Evolutionary conservation across 495 filamentous ascomycete genomes (phyloP).

Genomic region (Penicillium diatomitis): DNA sequence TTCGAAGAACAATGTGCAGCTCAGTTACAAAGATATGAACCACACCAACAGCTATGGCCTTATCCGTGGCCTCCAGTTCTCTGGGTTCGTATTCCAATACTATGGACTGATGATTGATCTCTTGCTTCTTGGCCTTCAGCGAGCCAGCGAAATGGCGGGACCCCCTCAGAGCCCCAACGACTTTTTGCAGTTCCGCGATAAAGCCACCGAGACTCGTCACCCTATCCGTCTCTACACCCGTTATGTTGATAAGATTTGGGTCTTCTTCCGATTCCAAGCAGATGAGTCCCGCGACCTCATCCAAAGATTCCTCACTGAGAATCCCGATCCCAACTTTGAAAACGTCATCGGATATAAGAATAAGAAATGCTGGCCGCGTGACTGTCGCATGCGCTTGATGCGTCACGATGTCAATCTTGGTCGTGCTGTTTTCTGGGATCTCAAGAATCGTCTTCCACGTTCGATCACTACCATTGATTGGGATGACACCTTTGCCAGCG

Average conservation of each 20-base stretch:
- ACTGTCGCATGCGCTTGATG: conserved; percentile 97
- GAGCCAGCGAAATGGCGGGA: conserved; percentile 93
- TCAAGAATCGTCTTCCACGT: conserved; percentile 93
- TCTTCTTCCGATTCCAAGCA: conserved; percentile 86
- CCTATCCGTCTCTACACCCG: conserved; percentile 94
- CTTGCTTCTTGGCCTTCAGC: conserved; percentile 82
- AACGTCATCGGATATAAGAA: conserved; percentile 99
- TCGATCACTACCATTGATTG: conserved; percentile 97
- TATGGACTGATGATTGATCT: conserved; percentile 95
- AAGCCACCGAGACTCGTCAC: conserved; percentile 81
- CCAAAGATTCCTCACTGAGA: conserved; percentile 94
- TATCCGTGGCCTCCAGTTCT: conserved; percentile 96
- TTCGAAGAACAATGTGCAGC: conserved; percentile 97
- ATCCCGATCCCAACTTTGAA: conserved; percentile 98
- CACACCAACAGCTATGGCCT: conserved; percentile 98
- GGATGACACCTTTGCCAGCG: conserved; percentile 99
- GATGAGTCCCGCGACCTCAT: conserved; percentile 96
- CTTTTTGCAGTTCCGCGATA: conserved; percentile 94
- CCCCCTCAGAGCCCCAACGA: conserved; percentile 96
- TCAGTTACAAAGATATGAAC: conserved; percentile 99
- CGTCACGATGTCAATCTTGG: conserved; percentile 98
- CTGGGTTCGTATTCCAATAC: conserved; percentile 98
- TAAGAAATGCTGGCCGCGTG: conserved; percentile 99
- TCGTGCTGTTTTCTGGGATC: conserved; percentile 96
- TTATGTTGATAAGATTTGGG: conserved; percentile 98